A percentile compares a stretch with the other conserved stretches of the same genome.
phyloP scores from a whole-genome alignment of 441 rosid species.

The Hura crepitans region DNA sequence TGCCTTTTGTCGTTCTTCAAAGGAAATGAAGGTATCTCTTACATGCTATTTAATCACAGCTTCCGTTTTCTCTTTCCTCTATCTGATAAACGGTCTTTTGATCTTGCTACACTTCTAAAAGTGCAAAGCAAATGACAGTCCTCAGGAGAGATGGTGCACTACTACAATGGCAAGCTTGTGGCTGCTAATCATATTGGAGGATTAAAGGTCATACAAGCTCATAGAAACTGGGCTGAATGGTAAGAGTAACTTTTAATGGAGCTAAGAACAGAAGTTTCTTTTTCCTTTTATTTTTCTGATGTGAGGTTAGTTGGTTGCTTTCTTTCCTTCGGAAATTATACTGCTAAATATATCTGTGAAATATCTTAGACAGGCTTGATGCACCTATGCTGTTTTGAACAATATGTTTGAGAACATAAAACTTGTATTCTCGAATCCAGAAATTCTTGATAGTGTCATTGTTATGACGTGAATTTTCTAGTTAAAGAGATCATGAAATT shows the following conservation, averaged over 20 bases:
- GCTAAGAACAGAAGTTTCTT: not conserved
- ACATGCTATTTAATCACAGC: slow-evolving; percentile 11
- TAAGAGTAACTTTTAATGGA: slow-evolving; percentile 30
- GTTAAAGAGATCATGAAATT: not conserved
- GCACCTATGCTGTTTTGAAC: not conserved
- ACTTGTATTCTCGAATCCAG: not conserved
- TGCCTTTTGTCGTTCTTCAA: slow-evolving; percentile 75
- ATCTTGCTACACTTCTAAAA: slow-evolving; percentile 13
- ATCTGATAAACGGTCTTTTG: not conserved
- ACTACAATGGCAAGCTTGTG: slow-evolving; percentile 59
- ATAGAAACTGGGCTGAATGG: slow-evolving; percentile 90
- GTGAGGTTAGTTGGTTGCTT: not conserved
- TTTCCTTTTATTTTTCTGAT: not conserved
- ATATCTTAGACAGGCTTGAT: not conserved
- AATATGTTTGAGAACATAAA: not conserved
- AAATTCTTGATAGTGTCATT: not conserved
- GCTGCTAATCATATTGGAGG: slow-evolving; percentile 50
- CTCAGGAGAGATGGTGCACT: slow-evolving; percentile 82
- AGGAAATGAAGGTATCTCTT: slow-evolving; percentile 57
- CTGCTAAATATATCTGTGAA: not conserved
- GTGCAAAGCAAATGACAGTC: slow-evolving; percentile 41
- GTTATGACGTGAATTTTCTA: not conserved
- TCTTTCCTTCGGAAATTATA: not conserved
- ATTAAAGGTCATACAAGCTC: slow-evolving; percentile 61
- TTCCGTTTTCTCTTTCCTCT: not conserved